Evolutionary conservation across 352 stramenopile genomes (phyloP).

Genomic region (Pythium volutum): DNA sequence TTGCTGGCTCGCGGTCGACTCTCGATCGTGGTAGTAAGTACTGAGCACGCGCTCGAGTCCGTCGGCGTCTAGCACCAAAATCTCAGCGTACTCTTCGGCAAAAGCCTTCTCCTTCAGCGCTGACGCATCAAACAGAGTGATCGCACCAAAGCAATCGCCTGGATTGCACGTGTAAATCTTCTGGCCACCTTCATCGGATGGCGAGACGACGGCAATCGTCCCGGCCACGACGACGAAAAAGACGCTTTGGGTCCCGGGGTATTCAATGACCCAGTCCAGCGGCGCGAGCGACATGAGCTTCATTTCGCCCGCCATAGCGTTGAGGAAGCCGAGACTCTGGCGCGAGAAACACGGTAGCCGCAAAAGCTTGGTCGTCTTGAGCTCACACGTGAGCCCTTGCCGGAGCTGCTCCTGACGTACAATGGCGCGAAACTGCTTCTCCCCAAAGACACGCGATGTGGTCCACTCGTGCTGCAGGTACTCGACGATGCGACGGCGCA

Average conservation of each 20-base stretch:
- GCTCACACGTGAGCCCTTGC: constrained; percentile 22
- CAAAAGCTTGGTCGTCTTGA: constrained; percentile 26
- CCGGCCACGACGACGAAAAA: constrained; percentile 28
- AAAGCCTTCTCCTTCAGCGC: constrained; percentile 25
- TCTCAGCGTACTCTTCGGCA: constrained; percentile 27
- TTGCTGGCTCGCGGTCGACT: constrained; percentile 16
- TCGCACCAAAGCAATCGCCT: constrained; percentile 26
- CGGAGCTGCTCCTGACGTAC: constrained; percentile 29
- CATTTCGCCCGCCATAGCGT: constrained; percentile 27
- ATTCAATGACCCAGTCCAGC: constrained; percentile 32
- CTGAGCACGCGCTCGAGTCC: constrained; percentile 15
- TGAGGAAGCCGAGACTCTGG: constrained; percentile 31
- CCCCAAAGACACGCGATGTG: constrained; percentile 15
- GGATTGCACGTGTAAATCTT: constrained; percentile 20
- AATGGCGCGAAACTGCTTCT: constrained; percentile 17
- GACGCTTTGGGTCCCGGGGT: constrained; percentile 21
- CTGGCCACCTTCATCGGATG: neutral
- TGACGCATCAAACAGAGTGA: constrained; percentile 24
- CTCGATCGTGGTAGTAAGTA: constrained; percentile 25
- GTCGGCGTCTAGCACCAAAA: constrained; percentile 13
- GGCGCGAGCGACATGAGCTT: constrained; percentile 22
- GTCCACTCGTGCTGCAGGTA: constrained; percentile 24
- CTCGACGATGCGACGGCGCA: constrained; percentile 16
- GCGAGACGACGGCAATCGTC: constrained; percentile 19
- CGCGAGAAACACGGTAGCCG: constrained; percentile 23